Percentiles rank a stretch among this genome's conserved stretches.
Conservation (phyloP, 768 basidiomycete genomes). For the Boletus reticulatus region DNA sequence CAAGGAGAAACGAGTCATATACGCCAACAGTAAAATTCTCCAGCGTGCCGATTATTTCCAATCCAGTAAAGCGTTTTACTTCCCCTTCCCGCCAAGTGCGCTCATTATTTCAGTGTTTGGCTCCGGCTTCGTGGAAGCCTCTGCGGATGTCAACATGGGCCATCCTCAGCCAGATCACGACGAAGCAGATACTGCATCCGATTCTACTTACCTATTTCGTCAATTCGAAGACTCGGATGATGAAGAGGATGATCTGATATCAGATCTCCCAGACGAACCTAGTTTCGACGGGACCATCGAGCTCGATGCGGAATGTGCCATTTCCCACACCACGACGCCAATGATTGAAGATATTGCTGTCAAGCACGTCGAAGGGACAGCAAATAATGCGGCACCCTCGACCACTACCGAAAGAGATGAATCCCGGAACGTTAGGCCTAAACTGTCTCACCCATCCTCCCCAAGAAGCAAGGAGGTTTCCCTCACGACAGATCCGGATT, state of each 20-base stretch:
- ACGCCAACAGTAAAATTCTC: constrained; percentile 66
- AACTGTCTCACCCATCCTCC: constrained; percentile 39
- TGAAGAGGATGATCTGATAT: constrained; percentile 47
- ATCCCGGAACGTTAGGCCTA: constrained; percentile 31
- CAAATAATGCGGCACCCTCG: not conserved
- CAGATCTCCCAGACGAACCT: constrained; percentile 32
- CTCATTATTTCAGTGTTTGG: constrained; percentile 57
- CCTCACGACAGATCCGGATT: constrained; percentile 15
- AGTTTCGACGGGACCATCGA: constrained; percentile 29
- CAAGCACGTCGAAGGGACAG: constrained; percentile 1
- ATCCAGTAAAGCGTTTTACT: constrained; percentile 46
- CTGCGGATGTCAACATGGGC: constrained; percentile 30
- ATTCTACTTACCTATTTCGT: constrained; percentile 38
- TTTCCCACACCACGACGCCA: not conserved
- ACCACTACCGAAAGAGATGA: constrained; percentile 9
- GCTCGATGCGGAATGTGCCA: constrained; percentile 16
- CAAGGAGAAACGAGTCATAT: constrained; percentile 47
- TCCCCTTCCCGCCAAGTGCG: not conserved
- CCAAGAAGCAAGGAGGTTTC: constrained; percentile 30
- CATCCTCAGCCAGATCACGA: constrained; percentile 23
- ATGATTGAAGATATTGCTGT: constrained; percentile 3
- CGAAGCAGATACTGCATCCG: constrained; percentile 49
- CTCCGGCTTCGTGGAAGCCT: constrained; percentile 66
- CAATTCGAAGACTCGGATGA: constrained; percentile 51
- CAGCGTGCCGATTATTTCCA: constrained; percentile 76